A percentile compares a stretch with the other conserved stretches of the same genome.
These are phyloP conservation scores for Suillus variegatus DNA, from an alignment of 768 basidiomycete genomes.

Conservation along the genomic window DNA sequence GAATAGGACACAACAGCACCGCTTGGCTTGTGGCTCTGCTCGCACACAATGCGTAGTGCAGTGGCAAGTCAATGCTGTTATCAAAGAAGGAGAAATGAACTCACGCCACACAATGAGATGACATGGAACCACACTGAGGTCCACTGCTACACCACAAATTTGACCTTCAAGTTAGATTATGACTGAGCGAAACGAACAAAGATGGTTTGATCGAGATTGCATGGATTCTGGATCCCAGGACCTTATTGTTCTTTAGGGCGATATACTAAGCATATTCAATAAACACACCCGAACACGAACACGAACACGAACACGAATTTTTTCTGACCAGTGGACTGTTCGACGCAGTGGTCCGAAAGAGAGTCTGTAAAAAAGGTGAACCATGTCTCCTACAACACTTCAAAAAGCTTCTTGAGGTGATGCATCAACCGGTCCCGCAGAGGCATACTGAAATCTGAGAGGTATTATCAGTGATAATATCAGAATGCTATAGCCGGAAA, in stretches of 20 bases:
- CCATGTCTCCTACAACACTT: conserved; percentile 33
- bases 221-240: background rate
- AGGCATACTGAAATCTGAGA: conserved; percentile 30
- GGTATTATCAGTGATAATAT: background rate
- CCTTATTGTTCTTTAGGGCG: background rate
- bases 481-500: background rate
- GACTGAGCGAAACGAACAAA: background rate
- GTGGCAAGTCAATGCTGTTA: background rate
- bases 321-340: conserved; percentile 34
- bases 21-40: no score
- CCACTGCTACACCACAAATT: background rate
- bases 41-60: background rate
- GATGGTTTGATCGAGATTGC: background rate
- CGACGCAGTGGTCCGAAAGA: background rate
- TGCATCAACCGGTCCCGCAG: conserved; percentile 37
- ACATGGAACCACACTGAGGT: background rate
- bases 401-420: conserved; percentile 32
- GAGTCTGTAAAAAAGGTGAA: background rate
- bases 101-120: background rate
- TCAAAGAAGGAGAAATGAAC: background rate
- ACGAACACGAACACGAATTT: conserved; percentile 32
- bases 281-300: conserved; percentile 30
- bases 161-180: background rate
- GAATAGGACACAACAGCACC: background rate
- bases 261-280: background rate